Evolutionary conservation across 805 yeast species (phyloP).

Genomic region (Ogataea kodamae): DNA sequence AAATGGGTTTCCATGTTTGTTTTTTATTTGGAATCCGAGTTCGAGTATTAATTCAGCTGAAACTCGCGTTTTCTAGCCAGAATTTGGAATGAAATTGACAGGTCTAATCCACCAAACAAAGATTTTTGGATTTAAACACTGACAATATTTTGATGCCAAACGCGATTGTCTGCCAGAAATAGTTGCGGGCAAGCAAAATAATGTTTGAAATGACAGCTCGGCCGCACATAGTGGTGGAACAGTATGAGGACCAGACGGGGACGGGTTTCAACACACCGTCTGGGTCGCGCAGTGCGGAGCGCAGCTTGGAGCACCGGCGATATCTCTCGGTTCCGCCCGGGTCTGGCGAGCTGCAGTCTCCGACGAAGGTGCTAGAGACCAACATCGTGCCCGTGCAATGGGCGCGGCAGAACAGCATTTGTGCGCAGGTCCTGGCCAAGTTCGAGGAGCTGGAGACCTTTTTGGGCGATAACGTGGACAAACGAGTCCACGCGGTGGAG

Average conservation of each 20-base stretch:
- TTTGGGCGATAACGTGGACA: slow-evolving; percentile 23
- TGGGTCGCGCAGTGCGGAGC: slow-evolving; percentile 6
- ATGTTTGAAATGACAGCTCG: slow-evolving; percentile 1
- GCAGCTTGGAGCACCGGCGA: slow-evolving; percentile 9
- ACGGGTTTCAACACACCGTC: slow-evolving; percentile 1
- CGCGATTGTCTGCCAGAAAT: slow-evolving; percentile 12
- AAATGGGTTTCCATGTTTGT: slow-evolving; percentile 26
- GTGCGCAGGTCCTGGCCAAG: slow-evolving; percentile 27
- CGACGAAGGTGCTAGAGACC: slow-evolving; percentile 10
- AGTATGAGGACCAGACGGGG: slow-evolving; percentile 5
- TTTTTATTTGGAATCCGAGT: too few species aligned
- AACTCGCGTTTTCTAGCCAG: slow-evolving; percentile 1
- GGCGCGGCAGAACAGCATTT: slow-evolving; percentile 12
- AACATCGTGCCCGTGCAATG: slow-evolving; percentile 6
- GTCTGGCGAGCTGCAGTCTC: slow-evolving; percentile 6
- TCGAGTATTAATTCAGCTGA: not conserved
- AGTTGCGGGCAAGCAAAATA: not conserved
- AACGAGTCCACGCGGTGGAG: slow-evolving; percentile 25
- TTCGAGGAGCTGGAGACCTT: slow-evolving; percentile 29
- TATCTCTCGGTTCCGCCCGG: slow-evolving; percentile 13
- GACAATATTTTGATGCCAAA: slow-evolving; percentile 12
- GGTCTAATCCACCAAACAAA: slow-evolving; percentile 6
- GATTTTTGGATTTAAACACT: slow-evolving; percentile 6
- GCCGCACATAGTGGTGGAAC: slow-evolving; percentile 8
- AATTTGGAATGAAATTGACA: slow-evolving; percentile 2